Evolutionary conservation across 441 rosid genomes (phyloP).

Genomic region (Eruca vesicaria): DNA sequence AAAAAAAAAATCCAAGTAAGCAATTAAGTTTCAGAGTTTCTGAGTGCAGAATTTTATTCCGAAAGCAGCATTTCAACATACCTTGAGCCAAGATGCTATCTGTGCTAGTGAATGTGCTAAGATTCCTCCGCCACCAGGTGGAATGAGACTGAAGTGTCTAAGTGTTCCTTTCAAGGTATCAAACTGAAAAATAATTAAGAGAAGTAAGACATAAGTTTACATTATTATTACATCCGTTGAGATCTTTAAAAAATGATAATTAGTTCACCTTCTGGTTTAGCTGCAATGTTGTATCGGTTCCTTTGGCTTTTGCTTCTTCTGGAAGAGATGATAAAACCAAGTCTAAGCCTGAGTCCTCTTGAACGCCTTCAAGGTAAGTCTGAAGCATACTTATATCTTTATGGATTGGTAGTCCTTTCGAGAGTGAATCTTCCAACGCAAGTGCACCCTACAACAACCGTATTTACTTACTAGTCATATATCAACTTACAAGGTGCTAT

Average conservation of each 20-base stretch:
- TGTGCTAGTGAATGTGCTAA: conserved; percentile 80
- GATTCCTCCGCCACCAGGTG: conserved; percentile 88
- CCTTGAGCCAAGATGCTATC: conserved; percentile 90
- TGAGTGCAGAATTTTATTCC: background rate
- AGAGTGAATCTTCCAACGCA: conserved; percentile 89
- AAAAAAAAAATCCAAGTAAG: background rate
- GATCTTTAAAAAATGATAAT: conserved; percentile 8
- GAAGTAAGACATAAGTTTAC: background rate
- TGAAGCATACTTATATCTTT: conserved; percentile 70
- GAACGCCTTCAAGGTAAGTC: conserved; percentile 62
- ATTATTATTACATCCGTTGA: background rate
- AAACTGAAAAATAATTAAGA: conserved; percentile 48
- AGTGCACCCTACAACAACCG: conserved; percentile 69
- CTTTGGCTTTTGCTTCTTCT: conserved; percentile 71
- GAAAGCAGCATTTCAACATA: conserved; percentile 21
- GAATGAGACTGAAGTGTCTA: conserved; percentile 87
- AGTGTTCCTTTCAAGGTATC: conserved; percentile 76
- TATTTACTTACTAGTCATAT: conserved; percentile 2
- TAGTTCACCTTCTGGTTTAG: conserved; percentile 78
- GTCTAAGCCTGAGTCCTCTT: conserved; percentile 71
- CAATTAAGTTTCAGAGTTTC: background rate
- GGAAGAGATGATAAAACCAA: conserved; percentile 90
- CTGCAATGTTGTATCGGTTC: conserved; percentile 73
- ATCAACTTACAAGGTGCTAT: conserved; percentile 22
- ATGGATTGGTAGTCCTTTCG: conserved; percentile 86